Percentiles rank a stretch among this genome's conserved stretches.
Conservation (phyloP, 495 filamentous ascomycete genomes). For the Xylaria telfairii region DNA sequence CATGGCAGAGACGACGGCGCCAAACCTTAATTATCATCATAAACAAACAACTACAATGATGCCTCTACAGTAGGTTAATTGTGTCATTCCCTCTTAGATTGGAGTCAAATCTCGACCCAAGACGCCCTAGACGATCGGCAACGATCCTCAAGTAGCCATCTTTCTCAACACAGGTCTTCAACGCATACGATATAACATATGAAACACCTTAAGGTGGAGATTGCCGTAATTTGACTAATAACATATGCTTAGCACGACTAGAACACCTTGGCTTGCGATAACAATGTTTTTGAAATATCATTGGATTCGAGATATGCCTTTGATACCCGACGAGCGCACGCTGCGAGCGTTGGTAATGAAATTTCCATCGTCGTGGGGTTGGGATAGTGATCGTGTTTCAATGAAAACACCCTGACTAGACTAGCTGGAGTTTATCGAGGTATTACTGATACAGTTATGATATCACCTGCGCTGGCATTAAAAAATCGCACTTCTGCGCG, state of each 20-base stretch:
- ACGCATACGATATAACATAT: too few species aligned
- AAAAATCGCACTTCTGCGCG: not conserved
- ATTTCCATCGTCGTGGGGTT: not conserved
- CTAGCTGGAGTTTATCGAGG: not conserved
- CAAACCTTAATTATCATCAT: slow-evolving; percentile 6
- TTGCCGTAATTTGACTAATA: not conserved
- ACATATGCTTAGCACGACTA: not conserved
- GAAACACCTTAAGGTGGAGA: too few species aligned
- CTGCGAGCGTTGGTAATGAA: too few species aligned
- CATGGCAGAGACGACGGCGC: slow-evolving; percentile 2
- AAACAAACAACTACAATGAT: not conserved
- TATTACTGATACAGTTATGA: slow-evolving; percentile 13
- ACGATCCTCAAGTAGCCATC: not conserved
- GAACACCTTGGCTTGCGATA: not conserved
- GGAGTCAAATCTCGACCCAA: not conserved
- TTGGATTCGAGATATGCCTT: not conserved
- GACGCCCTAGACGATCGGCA: not conserved
- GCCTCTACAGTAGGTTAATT: not conserved
- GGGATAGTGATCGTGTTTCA: not conserved
- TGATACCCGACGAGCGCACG: not conserved
- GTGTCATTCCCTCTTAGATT: slow-evolving; percentile 3
- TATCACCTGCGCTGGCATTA: not conserved
- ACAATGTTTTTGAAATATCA: not conserved
- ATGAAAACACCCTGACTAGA: not conserved
- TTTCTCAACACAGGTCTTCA: too few species aligned